Conservation (phyloP, 768 basidiomycete species). For the Suillus paluster region DNA sequence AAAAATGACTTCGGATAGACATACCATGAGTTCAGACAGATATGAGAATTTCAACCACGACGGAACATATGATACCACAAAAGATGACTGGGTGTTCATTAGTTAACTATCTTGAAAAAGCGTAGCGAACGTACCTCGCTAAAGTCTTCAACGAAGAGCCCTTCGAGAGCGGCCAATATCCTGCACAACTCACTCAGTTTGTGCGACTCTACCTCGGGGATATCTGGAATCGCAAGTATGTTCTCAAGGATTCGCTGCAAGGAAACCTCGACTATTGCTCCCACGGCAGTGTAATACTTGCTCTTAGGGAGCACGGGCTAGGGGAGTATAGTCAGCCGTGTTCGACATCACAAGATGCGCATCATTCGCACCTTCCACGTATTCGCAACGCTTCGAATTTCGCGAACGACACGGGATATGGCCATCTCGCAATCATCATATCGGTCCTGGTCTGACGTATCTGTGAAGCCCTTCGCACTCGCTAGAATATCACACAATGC, state of each 20-base stretch:
- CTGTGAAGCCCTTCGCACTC: constrained; percentile 66
- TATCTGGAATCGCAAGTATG: constrained; percentile 79
- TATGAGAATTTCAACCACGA: constrained; percentile 96
- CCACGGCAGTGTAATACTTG: constrained; percentile 74
- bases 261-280: constrained; percentile 68
- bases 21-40: constrained; percentile 86
- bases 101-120: constrained; percentile 1
- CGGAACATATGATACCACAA: constrained; percentile 85
- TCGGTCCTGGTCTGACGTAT: constrained; percentile 70
- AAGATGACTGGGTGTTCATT: constrained; percentile 56
- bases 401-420: constrained; percentile 62
- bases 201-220: constrained; percentile 87
- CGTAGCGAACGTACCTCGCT: constrained; percentile 49
- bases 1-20: constrained; percentile 30
- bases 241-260: constrained; percentile 71
- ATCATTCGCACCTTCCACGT: constrained; percentile 67
- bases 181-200: constrained; percentile 81
- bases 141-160: constrained; percentile 72
- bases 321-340: constrained; percentile 3
- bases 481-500: constrained; percentile 47
- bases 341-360: background rate
- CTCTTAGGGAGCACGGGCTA: constrained; percentile 72
- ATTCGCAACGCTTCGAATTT: constrained; percentile 66
- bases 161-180: constrained; percentile 79
- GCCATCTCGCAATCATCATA: constrained; percentile 79